Base-by-base conservation (phyloP, 2,329 filamentous ascomycete species). In the Alternaria alternata region DNA sequence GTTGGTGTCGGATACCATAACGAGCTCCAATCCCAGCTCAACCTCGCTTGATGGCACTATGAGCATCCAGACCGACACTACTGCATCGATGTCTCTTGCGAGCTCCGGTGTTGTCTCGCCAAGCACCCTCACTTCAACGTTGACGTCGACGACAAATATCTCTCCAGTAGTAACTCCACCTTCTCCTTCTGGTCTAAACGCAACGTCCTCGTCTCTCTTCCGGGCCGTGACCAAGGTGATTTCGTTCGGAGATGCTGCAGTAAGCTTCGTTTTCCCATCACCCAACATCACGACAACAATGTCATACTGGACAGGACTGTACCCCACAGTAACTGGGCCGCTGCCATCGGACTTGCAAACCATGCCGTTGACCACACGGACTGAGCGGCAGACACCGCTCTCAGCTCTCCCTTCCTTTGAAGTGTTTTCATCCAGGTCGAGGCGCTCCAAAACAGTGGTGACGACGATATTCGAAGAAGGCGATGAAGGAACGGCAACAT, bases 221-320 rank as follows among this genome's bases (percentile, higher is more conserved):
- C 59, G 61, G 18, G 63, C 56, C 16, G 64, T 65, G 38, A 77
- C 74, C 9, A 68, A 61, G 53, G 63, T 74, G 1, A 61, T 77
- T 8, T 65, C 66, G 9, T 75, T 67, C 24, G 69, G 70, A 7
- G 66, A 71, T 16, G 56, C 62, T 7, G 57, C 59, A 1, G 55
- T 73, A 26, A 73, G 63, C 32, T 74, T 76, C 38, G 65, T 73
- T 8, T 76, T 77, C 32, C 72, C 75, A 5, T 69, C 64, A 11
- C 74, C 73, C 2, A 54, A 57, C 18, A 72, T 77, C 39, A 65
- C 59, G 6, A 77, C 75, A 1, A 77, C 71, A 3, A 59, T 69
- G 16, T 72, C 72, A n/a, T 77, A 75, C 39, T 77, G 74, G 74
- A 72, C 73, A 0, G 75, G 75, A 8, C 61, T 59, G 1, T 74